Percentiles rank a stretch among this genome's conserved stretches.
Conservation (phyloP, 2,329 filamentous ascomycete genomes). For the Cladophialophora psammophila region DNA sequence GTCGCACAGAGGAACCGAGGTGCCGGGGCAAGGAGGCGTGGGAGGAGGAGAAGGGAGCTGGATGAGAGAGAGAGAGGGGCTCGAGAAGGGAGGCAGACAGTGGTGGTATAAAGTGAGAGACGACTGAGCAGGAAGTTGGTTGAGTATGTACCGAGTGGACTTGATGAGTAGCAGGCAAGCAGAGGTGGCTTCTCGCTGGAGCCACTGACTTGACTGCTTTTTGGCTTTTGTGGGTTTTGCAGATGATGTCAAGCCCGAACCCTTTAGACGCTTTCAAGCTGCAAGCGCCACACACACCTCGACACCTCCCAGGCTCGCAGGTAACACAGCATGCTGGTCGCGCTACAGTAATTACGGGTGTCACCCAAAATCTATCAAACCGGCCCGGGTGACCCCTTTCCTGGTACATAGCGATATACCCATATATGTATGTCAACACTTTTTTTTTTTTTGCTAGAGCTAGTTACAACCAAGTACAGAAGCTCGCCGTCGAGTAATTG, state of each 20-base stretch:
- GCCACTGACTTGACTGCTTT: not conserved
- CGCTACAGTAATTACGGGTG: not conserved
- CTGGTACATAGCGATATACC: not conserved
- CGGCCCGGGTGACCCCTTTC: not conserved
- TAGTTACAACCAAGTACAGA: slow-evolving; percentile 1
- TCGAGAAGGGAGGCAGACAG: not conserved
- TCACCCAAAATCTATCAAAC: not conserved
- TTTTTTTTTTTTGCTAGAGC: not conserved
- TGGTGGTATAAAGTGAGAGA: not conserved
- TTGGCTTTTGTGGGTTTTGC: not conserved
- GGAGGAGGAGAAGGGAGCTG: not conserved
- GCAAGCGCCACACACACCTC: slow-evolving; percentile 2
- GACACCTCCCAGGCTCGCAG: not conserved
- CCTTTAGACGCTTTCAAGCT: not conserved
- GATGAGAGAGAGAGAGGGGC: not conserved
- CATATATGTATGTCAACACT: not conserved
- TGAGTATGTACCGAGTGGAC: not conserved
- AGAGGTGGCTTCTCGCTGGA: not conserved
- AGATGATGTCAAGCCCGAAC: slow-evolving; percentile 1
- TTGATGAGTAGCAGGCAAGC: not conserved
- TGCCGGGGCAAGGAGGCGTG: not conserved
- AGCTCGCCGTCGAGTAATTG: slow-evolving; percentile 11
- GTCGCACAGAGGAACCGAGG: slow-evolving; percentile 1
- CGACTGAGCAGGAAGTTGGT: not conserved
- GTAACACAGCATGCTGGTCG: not conserved